These are phyloP conservation scores for Cyanidiococcus yangmingshanensis DNA, from an alignment of 23 red algal genomes.

Conservation along the genomic window DNA sequence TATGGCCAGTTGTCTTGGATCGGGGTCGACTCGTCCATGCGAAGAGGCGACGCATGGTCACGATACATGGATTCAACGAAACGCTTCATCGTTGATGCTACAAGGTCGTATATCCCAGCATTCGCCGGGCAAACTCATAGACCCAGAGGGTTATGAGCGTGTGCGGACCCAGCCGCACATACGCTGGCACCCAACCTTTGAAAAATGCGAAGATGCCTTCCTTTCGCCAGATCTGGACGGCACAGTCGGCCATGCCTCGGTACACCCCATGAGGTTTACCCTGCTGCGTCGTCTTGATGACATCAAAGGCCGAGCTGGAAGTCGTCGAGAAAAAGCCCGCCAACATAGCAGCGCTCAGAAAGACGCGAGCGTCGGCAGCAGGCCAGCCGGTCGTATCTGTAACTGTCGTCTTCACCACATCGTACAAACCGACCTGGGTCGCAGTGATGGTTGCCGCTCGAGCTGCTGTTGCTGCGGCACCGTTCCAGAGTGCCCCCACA, in stretches of 20 bases:
- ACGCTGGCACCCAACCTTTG: conserved; percentile 24
- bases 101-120: background rate
- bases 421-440: conserved; percentile 25
- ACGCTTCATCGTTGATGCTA: background rate
- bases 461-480: conserved; percentile 1
- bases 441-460: conserved; percentile 25
- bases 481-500: conserved; percentile 18
- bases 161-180: conserved; percentile 29
- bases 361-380: background rate
- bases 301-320: conserved; percentile 14
- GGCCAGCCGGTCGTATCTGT: conserved; percentile 4
- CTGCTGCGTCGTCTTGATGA: conserved; percentile 28
- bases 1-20: too few relatives aligned
- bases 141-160: conserved; percentile 27
- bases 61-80: too few relatives aligned
- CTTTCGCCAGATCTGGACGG: background rate
- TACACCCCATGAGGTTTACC: background rate
- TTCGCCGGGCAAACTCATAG: conserved; percentile 14
- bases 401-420: conserved; percentile 6
- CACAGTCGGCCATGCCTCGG: conserved; percentile 10
- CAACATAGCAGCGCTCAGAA: conserved; percentile 6
- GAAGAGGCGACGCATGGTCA: too few relatives aligned
- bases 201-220: conserved; percentile 23
- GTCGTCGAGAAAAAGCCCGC: conserved; percentile 23
- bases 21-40: too few relatives aligned